Conservation (phyloP, 306 rosid genomes). For the Lathyrus tuberosus region DNA sequence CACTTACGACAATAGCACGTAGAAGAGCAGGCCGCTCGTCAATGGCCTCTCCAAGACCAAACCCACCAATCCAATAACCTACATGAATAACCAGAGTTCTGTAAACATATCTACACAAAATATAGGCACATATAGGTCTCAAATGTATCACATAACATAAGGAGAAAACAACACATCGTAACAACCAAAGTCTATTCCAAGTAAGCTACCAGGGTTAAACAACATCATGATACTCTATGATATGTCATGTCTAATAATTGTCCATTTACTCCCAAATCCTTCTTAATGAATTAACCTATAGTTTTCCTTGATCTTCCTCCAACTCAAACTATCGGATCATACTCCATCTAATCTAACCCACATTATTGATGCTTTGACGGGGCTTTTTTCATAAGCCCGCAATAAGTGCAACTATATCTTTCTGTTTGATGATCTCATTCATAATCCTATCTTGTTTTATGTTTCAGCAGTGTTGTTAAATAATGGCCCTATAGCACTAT, state of each 20-base stretch:
- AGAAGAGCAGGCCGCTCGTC: conserved; percentile 82
- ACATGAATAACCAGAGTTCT: conserved; percentile 37
- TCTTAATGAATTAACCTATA: conserved; percentile 7
- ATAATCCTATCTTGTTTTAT: not conserved
- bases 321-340: not conserved
- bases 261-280: not conserved
- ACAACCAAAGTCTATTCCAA: conserved; percentile 20
- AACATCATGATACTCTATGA: not conserved
- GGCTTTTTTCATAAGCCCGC: not conserved
- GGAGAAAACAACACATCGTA: not conserved
- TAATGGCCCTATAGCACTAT: no score
- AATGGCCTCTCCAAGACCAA: conserved; percentile 91
- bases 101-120: conserved; percentile 11
- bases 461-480: not conserved
- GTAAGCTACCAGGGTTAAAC: not conserved
- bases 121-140: not conserved
- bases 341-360: not conserved
- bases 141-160: conserved; percentile 17
- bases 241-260: not conserved
- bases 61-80: conserved; percentile 96
- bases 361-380: not conserved
- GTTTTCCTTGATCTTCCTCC: not conserved
- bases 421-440: not conserved
- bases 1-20: conserved; percentile 66
- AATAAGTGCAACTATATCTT: not conserved